A percentile compares a stretch with the other conserved stretches of the same genome.
phyloP scores from a whole-genome alignment of 2,329 filamentous ascomycete genomes.

The Aurifilum marmelostoma region DNA sequence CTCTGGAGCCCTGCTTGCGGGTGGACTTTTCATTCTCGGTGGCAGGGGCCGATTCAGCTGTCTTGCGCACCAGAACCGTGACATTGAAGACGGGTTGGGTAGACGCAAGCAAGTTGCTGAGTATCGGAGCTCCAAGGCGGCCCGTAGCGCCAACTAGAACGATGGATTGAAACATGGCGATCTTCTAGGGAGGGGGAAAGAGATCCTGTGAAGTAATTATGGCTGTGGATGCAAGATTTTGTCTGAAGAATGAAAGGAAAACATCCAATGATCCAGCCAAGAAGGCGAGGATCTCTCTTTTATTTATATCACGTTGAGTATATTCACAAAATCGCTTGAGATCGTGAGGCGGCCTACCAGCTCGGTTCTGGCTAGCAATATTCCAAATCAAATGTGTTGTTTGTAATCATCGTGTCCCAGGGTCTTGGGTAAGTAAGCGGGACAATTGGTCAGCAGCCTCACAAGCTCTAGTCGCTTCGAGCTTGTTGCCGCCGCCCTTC shows the following conservation, averaged over 20 bases:
- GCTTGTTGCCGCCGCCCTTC: too few species aligned
- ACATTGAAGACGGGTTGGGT: constrained; percentile 4
- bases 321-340: too few species aligned
- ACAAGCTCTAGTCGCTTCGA: neutral
- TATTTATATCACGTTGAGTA: neutral
- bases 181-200: too few species aligned
- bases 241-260: neutral
- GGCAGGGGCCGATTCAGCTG: neutral
- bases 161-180: constrained; percentile 1
- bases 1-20: neutral
- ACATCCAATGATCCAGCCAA: neutral
- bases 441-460: neutral
- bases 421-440: too few species aligned
- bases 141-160: neutral
- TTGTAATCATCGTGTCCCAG: neutral
- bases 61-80: neutral
- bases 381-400: neutral
- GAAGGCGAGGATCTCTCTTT: neutral
- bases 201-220: too few species aligned
- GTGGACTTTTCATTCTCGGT: neutral
- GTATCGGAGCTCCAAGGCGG: neutral
- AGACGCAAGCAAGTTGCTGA: constrained; percentile 8
- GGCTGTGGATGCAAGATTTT: neutral
- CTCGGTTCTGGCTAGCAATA: neutral
- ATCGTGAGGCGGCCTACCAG: too few species aligned